These are phyloP conservation scores for Coemansia javaensis DNA, from an alignment of 192 early-diverging fungal species.

Conservation along the genomic window DNA sequence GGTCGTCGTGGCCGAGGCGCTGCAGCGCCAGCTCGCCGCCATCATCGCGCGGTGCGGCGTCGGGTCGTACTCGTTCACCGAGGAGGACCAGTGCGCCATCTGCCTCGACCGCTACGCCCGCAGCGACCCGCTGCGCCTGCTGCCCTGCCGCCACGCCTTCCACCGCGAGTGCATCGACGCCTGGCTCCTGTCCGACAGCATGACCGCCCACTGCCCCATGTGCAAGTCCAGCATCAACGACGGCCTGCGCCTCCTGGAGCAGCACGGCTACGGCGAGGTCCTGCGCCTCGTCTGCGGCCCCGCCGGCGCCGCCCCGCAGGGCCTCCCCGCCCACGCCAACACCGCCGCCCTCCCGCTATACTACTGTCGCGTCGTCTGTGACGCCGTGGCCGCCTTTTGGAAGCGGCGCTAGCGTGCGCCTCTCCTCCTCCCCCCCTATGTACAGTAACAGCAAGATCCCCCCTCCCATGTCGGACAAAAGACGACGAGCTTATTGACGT, in stretches of 20 bases:
- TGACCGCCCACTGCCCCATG: conserved; percentile 70
- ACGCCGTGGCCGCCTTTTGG: no score
- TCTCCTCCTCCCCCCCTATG: no score
- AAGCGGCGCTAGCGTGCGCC: no score
- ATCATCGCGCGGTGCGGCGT: conserved; percentile 32
- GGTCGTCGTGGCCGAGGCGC: background rate
- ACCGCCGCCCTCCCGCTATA: background rate
- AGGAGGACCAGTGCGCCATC: conserved; percentile 71
- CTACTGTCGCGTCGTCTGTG: background rate
- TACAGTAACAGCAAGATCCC: no score
- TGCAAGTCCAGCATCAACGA: conserved; percentile 59
- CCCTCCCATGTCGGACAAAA: no score
- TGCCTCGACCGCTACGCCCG: conserved; percentile 66
- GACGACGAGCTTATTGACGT: no score
- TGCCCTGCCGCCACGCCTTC: conserved; percentile 75
- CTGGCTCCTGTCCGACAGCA: conserved; percentile 66
- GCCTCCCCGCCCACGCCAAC: background rate
- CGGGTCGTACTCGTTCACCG: conserved; percentile 43
- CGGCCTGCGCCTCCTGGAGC: conserved; percentile 23
- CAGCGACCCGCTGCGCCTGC: conserved; percentile 59
- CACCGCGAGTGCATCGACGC: conserved; percentile 73
- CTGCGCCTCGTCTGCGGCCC: conserved; percentile 10
- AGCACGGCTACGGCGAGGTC: conserved; percentile 29
- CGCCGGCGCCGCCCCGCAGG: background rate
- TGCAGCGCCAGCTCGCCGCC: conserved; percentile 30